These are phyloP conservation scores for Akanthomyces uredinophilus DNA, from an alignment of 2,329 filamentous ascomycete species.

Conservation along the genomic window DNA sequence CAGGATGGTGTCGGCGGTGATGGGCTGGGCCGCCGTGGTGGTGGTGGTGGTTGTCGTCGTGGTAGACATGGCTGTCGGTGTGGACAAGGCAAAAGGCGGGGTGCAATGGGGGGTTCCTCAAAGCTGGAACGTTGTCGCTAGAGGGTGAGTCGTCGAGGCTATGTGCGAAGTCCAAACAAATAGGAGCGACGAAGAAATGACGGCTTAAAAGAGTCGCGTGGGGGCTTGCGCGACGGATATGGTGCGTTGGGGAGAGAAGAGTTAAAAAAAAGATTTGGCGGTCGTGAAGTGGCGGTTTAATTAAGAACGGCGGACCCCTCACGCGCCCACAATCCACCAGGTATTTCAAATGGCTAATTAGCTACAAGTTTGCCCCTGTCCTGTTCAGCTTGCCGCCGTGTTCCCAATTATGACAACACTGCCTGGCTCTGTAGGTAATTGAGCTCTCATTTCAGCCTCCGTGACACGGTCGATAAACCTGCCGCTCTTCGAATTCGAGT, in stretches of 20 bases:
- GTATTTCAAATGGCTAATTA: background rate
- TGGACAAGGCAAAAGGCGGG: background rate
- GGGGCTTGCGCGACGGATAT: background rate
- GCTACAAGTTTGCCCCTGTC: background rate
- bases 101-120: background rate
- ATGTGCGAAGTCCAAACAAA: background rate
- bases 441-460: background rate
- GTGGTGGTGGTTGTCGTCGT: conserved; percentile 31
- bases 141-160: background rate
- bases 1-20: conserved; percentile 82
- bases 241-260: background rate
- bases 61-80: conserved; percentile 20
- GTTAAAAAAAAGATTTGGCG: background rate
- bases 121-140: background rate
- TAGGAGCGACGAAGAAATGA: background rate
- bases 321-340: background rate
- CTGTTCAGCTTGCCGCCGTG: background rate
- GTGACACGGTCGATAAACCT: no score
- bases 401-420: no score
- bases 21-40: conserved; percentile 51
- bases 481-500: conserved; percentile 1
- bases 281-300: background rate
- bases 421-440: background rate
- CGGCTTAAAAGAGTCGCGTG: background rate
- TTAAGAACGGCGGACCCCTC: background rate